Conservation (phyloP, 2,329 filamentous ascomycete species). For the Hypoxylon sp. region DNA sequence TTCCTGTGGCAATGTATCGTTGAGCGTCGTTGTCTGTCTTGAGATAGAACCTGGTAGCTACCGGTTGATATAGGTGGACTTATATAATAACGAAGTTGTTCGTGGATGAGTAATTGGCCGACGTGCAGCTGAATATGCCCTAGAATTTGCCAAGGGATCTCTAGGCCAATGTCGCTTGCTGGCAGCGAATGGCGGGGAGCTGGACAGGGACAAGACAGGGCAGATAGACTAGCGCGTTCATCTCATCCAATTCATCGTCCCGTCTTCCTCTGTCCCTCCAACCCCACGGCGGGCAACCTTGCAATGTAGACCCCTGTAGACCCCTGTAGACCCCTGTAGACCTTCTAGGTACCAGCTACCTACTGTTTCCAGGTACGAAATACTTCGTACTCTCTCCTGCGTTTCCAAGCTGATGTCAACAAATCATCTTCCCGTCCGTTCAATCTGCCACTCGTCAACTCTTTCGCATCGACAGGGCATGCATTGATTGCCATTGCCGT, state of each 20-base stretch:
- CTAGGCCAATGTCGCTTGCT: not conserved
- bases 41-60: too few species aligned
- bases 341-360: too few species aligned
- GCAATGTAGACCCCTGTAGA: slow-evolving; percentile 9
- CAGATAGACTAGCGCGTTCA: slow-evolving; percentile 30
- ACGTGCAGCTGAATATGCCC: not conserved
- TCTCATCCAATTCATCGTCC: slow-evolving; percentile 35
- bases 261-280: slow-evolving; percentile 15
- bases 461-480: slow-evolving; percentile 30
- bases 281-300: slow-evolving; percentile 39
- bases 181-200: not conserved
- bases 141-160: not conserved
- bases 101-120: not conserved
- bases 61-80: too few species aligned
- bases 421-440: slow-evolving; percentile 31
- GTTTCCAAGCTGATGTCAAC: slow-evolving; percentile 17
- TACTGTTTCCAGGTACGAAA: too few species aligned
- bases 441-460: slow-evolving; percentile 14
- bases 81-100: too few species aligned
- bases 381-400: not conserved
- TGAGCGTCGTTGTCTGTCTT: too few species aligned
- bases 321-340: too few species aligned
- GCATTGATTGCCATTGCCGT: slow-evolving; percentile 40
- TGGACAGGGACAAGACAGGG: not conserved
- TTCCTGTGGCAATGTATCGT: not conserved